These are phyloP conservation scores for Trichoderma arundinaceum DNA, from an alignment of 2,329 filamentous ascomycete genomes.

Conservation along the genomic window DNA sequence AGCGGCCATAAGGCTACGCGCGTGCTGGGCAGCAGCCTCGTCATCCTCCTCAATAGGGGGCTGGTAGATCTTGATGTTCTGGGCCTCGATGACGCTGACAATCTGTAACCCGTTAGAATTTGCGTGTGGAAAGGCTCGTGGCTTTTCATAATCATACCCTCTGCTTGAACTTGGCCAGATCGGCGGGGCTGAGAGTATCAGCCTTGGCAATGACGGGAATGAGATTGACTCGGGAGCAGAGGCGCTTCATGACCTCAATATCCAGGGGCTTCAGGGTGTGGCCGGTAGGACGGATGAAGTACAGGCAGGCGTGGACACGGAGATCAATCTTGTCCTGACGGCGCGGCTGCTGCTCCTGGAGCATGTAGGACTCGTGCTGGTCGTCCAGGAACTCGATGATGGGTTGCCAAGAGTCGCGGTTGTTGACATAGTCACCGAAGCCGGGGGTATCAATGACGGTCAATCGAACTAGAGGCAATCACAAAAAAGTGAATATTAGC, in stretches of 20 bases:
- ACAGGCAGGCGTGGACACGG: constrained; percentile 96
- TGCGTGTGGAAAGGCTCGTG: neutral
- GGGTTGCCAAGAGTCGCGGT: constrained; percentile 99
- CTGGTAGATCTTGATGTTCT: constrained; percentile 99
- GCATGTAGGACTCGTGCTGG: constrained; percentile 99
- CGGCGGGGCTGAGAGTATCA: constrained; percentile 91
- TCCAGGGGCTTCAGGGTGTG: constrained; percentile 98
- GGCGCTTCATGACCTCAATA: constrained; percentile 99
- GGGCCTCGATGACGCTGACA: constrained; percentile 91
- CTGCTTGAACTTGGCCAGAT: constrained; percentile 93
- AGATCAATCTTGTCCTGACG: constrained; percentile 99
- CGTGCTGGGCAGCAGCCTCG: constrained; percentile 92
- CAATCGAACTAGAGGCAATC: constrained; percentile 73
- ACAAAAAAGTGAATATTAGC: neutral
- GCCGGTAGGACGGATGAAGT: constrained; percentile 98
- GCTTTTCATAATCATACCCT: constrained; percentile 66
- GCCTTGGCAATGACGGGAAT: constrained; percentile 99
- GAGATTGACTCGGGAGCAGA: constrained; percentile 96
- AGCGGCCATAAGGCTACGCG: constrained; percentile 89
- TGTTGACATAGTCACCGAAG: constrained; percentile 99
- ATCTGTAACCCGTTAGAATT: constrained; percentile 65
- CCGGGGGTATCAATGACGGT: constrained; percentile 99
- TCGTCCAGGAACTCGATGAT: constrained; percentile 99
- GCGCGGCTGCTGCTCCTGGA: constrained; percentile 99
- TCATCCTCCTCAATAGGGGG: constrained; percentile 98